These are phyloP conservation scores for Trichoderma endophyticum DNA, from an alignment of 2,329 filamentous ascomycete genomes.

Conservation along the genomic window DNA sequence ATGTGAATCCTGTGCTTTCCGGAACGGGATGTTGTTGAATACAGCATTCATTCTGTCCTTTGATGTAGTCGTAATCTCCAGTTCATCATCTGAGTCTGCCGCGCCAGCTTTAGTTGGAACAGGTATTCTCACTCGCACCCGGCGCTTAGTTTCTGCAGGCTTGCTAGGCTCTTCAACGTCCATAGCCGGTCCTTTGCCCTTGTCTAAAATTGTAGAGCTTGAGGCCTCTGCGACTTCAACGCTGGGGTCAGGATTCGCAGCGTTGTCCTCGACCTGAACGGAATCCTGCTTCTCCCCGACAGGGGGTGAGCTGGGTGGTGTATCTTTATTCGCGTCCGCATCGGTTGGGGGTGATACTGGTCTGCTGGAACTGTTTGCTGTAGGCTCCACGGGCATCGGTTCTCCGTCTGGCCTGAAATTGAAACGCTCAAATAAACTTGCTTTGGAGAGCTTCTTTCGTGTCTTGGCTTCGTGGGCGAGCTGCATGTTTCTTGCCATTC, in stretches of 20 bases:
- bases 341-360: conserved; percentile 52
- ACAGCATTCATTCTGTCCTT: conserved; percentile 57
- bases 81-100: conserved; percentile 54
- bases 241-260: conserved; percentile 31
- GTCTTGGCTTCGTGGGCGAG: conserved; percentile 85
- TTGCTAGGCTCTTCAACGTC: conserved; percentile 21
- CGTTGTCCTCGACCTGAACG: conserved; percentile 14
- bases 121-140: conserved; percentile 51
- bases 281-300: conserved; percentile 30
- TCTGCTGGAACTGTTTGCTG: conserved; percentile 55
- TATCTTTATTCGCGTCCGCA: conserved; percentile 51
- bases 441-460: conserved; percentile 84
- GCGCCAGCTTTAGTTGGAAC: conserved; percentile 37
- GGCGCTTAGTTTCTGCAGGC: conserved; percentile 40
- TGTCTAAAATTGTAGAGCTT: conserved; percentile 42
- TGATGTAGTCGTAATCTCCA: conserved; percentile 57
- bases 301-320: conserved; percentile 70
- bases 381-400: conserved; percentile 30
- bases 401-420: conserved; percentile 58
- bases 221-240: conserved; percentile 36
- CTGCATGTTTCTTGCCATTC: conserved; percentile 85
- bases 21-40: conserved; percentile 66
- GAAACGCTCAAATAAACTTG: conserved; percentile 79
- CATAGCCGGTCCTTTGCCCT: conserved; percentile 49
- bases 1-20: conserved; percentile 59